These are phyloP conservation scores for Pleurotus giganteus DNA, from an alignment of 768 basidiomycete genomes.

Conservation along the genomic window DNA sequence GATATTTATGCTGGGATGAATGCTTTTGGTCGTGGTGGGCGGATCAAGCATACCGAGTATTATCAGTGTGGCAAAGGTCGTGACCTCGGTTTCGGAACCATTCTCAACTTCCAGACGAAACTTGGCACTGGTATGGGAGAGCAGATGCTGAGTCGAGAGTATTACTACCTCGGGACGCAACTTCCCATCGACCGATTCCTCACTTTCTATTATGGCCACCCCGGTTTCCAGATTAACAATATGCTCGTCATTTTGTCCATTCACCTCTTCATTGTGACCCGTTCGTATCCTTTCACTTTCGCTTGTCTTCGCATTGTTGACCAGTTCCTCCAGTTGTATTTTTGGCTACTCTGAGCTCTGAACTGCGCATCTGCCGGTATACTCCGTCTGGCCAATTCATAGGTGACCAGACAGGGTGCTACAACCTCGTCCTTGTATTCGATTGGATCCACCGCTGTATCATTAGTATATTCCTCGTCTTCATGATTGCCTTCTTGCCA, in stretches of 20 bases:
- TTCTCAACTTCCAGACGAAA: constrained; percentile 99
- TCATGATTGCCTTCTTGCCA: constrained; percentile 94
- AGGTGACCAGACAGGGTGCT: constrained; percentile 83
- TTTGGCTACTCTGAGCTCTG: constrained; percentile 87
- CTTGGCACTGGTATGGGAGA: constrained; percentile 99
- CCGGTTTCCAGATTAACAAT: constrained; percentile 99
- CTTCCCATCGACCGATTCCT: constrained; percentile 97
- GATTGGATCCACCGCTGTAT: constrained; percentile 96
- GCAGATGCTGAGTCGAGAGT: constrained; percentile 98
- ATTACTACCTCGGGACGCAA: constrained; percentile 98
- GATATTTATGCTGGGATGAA: constrained; percentile 99
- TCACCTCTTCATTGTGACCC: constrained; percentile 90
- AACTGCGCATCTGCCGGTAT: constrained; percentile 79
- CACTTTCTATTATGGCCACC: constrained; percentile 99
- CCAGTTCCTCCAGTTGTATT: constrained; percentile 71
- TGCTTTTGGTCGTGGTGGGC: constrained; percentile 92
- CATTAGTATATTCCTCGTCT: constrained; percentile 97
- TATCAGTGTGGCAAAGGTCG: constrained; percentile 99
- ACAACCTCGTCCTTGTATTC: constrained; percentile 91
- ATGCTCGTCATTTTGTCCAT: constrained; percentile 98
- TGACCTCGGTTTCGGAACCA: constrained; percentile 98
- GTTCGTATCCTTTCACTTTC: constrained; percentile 43
- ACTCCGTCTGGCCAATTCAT: constrained; percentile 67
- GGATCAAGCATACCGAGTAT: constrained; percentile 99
- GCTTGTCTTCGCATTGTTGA: constrained; percentile 15